Conservation (phyloP, 2,329 filamentous ascomycete genomes). For the Zasmidium cellare region DNA sequence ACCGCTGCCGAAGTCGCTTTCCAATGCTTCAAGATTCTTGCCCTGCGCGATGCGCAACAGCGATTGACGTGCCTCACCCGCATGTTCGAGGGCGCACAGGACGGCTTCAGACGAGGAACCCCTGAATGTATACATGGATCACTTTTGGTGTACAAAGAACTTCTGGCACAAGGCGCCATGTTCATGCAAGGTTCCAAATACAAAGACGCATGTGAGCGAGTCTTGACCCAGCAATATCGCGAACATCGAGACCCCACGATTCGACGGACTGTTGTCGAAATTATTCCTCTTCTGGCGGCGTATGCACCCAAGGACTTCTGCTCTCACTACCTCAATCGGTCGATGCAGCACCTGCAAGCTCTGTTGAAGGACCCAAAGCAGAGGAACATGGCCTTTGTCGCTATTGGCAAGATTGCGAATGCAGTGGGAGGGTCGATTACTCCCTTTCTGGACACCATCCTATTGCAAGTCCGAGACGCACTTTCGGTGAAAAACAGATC, state of each 20-base stretch:
- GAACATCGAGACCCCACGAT: conserved; percentile 89
- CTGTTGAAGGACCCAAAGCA: conserved; percentile 96
- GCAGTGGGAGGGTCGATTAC: conserved; percentile 94
- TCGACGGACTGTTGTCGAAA: conserved; percentile 81
- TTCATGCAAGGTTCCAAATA: conserved; percentile 94
- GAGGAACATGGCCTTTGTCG: conserved; percentile 88
- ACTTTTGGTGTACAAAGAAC: conserved; percentile 85
- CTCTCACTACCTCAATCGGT: conserved; percentile 83
- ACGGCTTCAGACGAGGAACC: conserved; percentile 75
- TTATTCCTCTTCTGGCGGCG: conserved; percentile 89
- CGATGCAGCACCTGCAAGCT: conserved; percentile 93
- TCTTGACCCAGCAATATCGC: conserved; percentile 73
- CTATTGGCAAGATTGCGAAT: conserved; percentile 94
- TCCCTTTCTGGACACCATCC: conserved; percentile 89
- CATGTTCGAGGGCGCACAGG: conserved; percentile 82
- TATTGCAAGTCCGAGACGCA: conserved; percentile 90
- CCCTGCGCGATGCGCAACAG: conserved; percentile 85
- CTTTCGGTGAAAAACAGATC: conserved; percentile 75
- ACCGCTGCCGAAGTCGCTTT: conserved; percentile 91
- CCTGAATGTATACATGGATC: conserved; percentile 93
- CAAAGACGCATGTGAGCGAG: conserved; percentile 86
- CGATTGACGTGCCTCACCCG: conserved; percentile 85
- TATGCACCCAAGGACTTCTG: conserved; percentile 92
- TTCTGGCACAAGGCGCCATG: conserved; percentile 94
- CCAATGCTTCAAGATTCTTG: conserved; percentile 93